These are phyloP conservation scores for Ochetophila trinervis DNA, from an alignment of 306 rosid genomes.

Conservation along the genomic window DNA sequence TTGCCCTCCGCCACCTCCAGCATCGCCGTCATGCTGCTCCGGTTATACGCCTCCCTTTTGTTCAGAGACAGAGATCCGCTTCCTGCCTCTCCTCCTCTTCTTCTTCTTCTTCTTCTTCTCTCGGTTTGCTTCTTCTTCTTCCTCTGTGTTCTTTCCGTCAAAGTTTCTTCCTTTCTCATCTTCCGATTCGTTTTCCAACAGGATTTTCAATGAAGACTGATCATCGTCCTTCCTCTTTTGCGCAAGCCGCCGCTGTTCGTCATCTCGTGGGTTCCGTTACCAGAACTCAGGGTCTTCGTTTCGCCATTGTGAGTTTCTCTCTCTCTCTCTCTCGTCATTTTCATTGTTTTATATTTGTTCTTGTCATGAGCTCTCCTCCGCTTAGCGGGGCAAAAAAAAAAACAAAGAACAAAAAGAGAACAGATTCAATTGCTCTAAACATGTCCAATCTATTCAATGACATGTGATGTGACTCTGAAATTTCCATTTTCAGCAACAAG, in stretches of 20 bases:
- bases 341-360: neutral
- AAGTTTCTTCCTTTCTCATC: neutral
- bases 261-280: conserved; percentile 80
- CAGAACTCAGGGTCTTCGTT: conserved; percentile 70
- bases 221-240: conserved; percentile 32
- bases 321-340: neutral
- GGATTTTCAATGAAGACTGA: too few relatives aligned
- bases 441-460: too few relatives aligned
- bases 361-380: neutral
- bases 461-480: too few relatives aligned
- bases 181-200: neutral
- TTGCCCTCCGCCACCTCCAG: too few relatives aligned
- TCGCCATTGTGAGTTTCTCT: conserved; percentile 58
- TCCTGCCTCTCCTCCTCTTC: neutral
- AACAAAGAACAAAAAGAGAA: too few relatives aligned
- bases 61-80: too few relatives aligned
- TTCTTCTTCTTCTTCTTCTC: neutral
- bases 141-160: neutral
- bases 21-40: too few relatives aligned
- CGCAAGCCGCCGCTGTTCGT: conserved; percentile 64
- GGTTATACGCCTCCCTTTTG: too few relatives aligned
- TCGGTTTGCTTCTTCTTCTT: neutral
- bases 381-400: too few relatives aligned
- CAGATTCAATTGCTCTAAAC: too few relatives aligned
- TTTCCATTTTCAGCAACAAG: too few relatives aligned